A percentile compares a stretch with the other conserved stretches of the same genome.
These are phyloP conservation scores for Trypanosoma vivax DNA, from an alignment of 208 protist genomes.

Conservation along the genomic window DNA sequence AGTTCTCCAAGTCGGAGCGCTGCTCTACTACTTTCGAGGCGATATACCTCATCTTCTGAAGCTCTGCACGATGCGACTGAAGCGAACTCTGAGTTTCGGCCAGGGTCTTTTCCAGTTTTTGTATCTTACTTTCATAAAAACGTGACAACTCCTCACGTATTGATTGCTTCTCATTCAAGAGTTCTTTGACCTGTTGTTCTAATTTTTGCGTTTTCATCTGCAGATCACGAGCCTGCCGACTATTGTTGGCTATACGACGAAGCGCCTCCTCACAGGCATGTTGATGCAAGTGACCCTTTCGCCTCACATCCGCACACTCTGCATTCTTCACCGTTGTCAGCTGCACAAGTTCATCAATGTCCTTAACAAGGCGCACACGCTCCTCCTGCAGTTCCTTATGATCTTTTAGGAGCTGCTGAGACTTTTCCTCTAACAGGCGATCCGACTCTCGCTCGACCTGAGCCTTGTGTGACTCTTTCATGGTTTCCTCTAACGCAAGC, in stretches of 20 bases:
- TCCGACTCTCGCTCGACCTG: constrained; percentile 43
- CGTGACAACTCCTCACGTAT: constrained; percentile 20
- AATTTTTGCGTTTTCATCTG: constrained; percentile 50
- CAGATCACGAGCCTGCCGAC: constrained; percentile 30
- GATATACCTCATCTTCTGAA: constrained; percentile 42
- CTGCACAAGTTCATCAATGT: constrained; percentile 65
- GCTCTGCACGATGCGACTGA: constrained; percentile 37
- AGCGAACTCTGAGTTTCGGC: constrained; percentile 34
- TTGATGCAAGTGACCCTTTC: constrained; percentile 40
- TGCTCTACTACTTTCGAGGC: constrained; percentile 50
- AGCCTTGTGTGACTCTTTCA: constrained; percentile 51
- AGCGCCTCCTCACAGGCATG: constrained; percentile 54
- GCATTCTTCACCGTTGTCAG: constrained; percentile 40
- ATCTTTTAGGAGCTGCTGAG: constrained; percentile 36
- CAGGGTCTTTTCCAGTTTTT: constrained; percentile 39
- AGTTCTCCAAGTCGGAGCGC: constrained; percentile 68
- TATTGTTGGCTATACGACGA: constrained; percentile 37
- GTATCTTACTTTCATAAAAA: constrained; percentile 35
- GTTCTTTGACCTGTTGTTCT: constrained; percentile 40
- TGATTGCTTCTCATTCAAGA: constrained; percentile 22
- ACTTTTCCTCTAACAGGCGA: constrained; percentile 35
- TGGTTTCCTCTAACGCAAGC: constrained; percentile 63
- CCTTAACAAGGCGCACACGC: constrained; percentile 35
- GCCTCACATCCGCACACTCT: constrained; percentile 37
- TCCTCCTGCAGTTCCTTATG: constrained; percentile 43